Conservation (phyloP, 164 flowering plant species). For the Vitis vinifera region ASM3070453v1 NC_081818.1:29105001-29105500, state of each 20-base stretch:
- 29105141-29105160: constrained; percentile 98
- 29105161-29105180: constrained; percentile 97
- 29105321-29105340: too few species aligned
- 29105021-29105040: too few species aligned
- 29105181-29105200: constrained; percentile 88
- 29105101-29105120: constrained; percentile 96
- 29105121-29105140: constrained; percentile 98
- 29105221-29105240: constrained; percentile 76
- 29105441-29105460: too few species aligned
- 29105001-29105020: too few species aligned
- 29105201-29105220: constrained; percentile 98
- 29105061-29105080: not conserved
- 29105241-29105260: not conserved
- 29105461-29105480: not conserved
- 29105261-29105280: not conserved
- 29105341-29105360: too few species aligned
- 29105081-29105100: constrained; percentile 56
- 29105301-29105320: too few species aligned
- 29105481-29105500: constrained; percentile 82
- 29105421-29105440: too few species aligned
- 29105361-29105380: too few species aligned
- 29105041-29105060: too few species aligned
- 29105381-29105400: too few species aligned
- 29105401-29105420: too few species aligned
- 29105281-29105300: not conserved